Percentiles rank a stretch among this genome's conserved stretches.
These are phyloP conservation scores for Citrus maxima DNA, from an alignment of 345 rosid species.

Conservation along the genomic window DNA sequence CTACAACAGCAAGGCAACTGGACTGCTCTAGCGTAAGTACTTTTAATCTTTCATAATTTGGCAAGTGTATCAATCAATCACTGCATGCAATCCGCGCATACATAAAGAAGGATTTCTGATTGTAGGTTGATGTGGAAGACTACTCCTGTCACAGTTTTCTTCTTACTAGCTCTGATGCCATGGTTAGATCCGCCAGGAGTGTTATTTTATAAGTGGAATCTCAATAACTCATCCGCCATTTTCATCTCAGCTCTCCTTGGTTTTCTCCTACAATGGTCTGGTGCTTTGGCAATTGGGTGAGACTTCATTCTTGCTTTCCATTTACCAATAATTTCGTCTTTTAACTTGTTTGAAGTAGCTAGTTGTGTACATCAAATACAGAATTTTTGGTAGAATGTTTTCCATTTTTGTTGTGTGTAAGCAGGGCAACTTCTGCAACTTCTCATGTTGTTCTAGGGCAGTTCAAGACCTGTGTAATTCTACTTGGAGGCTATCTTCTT, in stretches of 20 bases:
- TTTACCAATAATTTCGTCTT: not conserved
- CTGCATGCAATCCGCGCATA: not conserved
- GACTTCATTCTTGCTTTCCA: conserved; percentile 10
- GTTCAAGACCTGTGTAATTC: conserved; percentile 84
- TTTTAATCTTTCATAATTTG: not conserved
- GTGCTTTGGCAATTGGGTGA: conserved; percentile 95
- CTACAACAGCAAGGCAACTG: conserved; percentile 88
- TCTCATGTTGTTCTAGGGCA: conserved; percentile 94
- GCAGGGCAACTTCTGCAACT: conserved; percentile 94
- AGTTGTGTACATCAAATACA: not conserved
- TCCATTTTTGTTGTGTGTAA: not conserved
- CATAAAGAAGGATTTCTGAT: not conserved
- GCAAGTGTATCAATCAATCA: not conserved
- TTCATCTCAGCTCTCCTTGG: conserved; percentile 81
- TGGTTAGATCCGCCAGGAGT: conserved; percentile 97
- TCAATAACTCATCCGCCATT: conserved; percentile 58
- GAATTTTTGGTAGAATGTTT: not conserved
- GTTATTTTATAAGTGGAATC: conserved; percentile 71
- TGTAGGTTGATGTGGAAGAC: conserved; percentile 99
- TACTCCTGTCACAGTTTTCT: conserved; percentile 76
- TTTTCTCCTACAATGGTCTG: conserved; percentile 94
- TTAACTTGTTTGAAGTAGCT: not conserved
- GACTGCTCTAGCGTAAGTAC: conserved; percentile 86
- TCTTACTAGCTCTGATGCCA: conserved; percentile 82
- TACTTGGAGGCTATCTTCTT: conserved; percentile 74